phyloP scores from a whole-genome alignment of 2,329 filamentous ascomycete genomes.

The Fusarium veterinarium region DNA sequence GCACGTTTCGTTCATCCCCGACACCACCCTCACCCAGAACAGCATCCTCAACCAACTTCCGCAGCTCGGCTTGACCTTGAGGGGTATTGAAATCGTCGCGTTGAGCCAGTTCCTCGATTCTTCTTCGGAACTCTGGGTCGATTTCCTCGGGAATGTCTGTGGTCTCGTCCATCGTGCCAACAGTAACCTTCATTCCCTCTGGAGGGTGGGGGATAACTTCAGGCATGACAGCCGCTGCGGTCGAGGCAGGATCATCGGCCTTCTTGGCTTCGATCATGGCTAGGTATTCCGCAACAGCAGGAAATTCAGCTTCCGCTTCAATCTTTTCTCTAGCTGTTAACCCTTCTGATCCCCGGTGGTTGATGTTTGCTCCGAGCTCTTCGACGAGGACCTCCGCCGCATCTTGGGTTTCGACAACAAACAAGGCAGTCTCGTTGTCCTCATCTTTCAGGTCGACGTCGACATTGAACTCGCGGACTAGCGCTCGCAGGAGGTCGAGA shows the following conservation, averaged over 20 bases:
- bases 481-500: constrained; percentile 77
- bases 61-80: constrained; percentile 81
- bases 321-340: constrained; percentile 86
- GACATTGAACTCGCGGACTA: constrained; percentile 82
- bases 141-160: constrained; percentile 71
- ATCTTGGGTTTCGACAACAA: constrained; percentile 85
- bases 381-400: constrained; percentile 84
- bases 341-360: constrained; percentile 76
- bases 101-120: constrained; percentile 89
- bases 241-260: constrained; percentile 46
- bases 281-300: constrained; percentile 36
- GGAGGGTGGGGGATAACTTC: constrained; percentile 72
- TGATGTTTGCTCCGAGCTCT: constrained; percentile 78
- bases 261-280: constrained; percentile 36
- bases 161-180: constrained; percentile 77
- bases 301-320: constrained; percentile 42
- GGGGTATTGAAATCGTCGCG: constrained; percentile 86
- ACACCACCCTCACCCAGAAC: constrained; percentile 73
- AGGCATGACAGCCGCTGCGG: constrained; percentile 44
- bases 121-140: constrained; percentile 84
- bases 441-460: constrained; percentile 87
- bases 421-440: constrained; percentile 93
- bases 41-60: constrained; percentile 83
- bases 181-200: constrained; percentile 78
- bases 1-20: constrained; percentile 73